A percentile compares a stretch with the other conserved stretches of the same genome.
phyloP scores from a whole-genome alignment of 345 rosid species.

The Mercurialis annua region DNA sequence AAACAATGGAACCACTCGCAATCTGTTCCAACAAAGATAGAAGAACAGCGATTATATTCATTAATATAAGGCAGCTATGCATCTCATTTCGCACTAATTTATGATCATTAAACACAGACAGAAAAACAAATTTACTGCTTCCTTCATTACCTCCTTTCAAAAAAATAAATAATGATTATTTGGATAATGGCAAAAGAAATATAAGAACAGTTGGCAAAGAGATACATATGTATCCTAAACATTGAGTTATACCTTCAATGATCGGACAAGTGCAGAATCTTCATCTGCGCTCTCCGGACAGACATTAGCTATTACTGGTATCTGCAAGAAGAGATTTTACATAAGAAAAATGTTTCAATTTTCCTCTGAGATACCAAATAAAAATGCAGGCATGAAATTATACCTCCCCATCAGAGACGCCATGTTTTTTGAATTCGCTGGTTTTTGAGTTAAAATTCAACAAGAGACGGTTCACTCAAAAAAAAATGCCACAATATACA shows the following conservation, averaged over 20 bases:
- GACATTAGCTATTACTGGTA: slow-evolving; percentile 63
- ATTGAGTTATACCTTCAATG: slow-evolving; percentile 56
- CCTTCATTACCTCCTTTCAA: neutral
- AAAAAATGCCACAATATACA: neutral
- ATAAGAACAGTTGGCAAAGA: neutral
- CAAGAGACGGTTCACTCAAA: slow-evolving; percentile 23
- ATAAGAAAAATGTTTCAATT: slow-evolving; percentile 20
- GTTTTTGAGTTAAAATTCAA: slow-evolving; percentile 42
- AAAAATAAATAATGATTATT: neutral
- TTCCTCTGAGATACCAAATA: slow-evolving; percentile 13
- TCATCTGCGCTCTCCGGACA: slow-evolving; percentile 77
- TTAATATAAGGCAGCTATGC: too few relatives aligned
- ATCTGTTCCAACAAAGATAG: too few relatives aligned
- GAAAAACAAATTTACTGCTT: too few relatives aligned
- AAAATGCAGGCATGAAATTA: slow-evolving; percentile 21
- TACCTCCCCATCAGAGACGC: slow-evolving; percentile 82
- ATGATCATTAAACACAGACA: too few relatives aligned
- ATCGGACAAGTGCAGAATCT: slow-evolving; percentile 71
- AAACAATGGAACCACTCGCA: too few relatives aligned
- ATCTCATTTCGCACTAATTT: too few relatives aligned
- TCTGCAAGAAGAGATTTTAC: slow-evolving; percentile 44
- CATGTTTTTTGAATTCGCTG: slow-evolving; percentile 52
- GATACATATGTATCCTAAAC: neutral
- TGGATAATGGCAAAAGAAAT: neutral
- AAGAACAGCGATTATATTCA: too few relatives aligned